Percentiles rank a stretch among this genome's conserved stretches.
Conservation (phyloP, 257 asterid species). For the Penstemon davidsonii region DNA sequence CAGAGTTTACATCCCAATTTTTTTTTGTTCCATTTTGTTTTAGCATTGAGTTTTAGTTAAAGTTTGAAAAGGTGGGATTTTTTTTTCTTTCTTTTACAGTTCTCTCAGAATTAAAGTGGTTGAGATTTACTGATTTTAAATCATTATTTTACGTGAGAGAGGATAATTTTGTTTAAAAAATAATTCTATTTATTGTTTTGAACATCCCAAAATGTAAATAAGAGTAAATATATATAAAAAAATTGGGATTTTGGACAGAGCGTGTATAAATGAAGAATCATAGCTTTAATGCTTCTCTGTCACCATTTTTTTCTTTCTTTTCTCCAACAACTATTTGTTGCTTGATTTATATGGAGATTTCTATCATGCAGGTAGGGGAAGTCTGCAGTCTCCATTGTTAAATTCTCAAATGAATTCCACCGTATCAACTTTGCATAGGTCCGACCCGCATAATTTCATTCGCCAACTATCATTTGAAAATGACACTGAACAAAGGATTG, state of each 20-base stretch:
- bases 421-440: slow-evolving; percentile 23
- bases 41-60: too few species aligned
- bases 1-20: too few species aligned
- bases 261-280: neutral
- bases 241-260: neutral
- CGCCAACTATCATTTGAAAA: slow-evolving; percentile 37
- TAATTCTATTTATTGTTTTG: neutral
- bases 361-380: slow-evolving; percentile 36
- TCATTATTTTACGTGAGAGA: too few species aligned
- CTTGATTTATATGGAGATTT: slow-evolving; percentile 16
- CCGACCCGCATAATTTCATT: slow-evolving; percentile 19
- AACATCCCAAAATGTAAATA: neutral
- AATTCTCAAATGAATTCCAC: slow-evolving; percentile 6
- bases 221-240: neutral
- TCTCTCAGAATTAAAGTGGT: too few species aligned
- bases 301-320: neutral
- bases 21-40: neutral
- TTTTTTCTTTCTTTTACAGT: neutral
- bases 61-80: neutral
- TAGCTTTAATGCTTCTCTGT: neutral
- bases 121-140: too few species aligned
- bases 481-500: slow-evolving; percentile 28
- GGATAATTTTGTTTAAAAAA: too few species aligned
- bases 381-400: slow-evolving; percentile 27
- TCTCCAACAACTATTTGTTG: neutral